phyloP scores from a whole-genome alignment of 106 monocot genomes.

The Narthecium ossifragum region DNA sequence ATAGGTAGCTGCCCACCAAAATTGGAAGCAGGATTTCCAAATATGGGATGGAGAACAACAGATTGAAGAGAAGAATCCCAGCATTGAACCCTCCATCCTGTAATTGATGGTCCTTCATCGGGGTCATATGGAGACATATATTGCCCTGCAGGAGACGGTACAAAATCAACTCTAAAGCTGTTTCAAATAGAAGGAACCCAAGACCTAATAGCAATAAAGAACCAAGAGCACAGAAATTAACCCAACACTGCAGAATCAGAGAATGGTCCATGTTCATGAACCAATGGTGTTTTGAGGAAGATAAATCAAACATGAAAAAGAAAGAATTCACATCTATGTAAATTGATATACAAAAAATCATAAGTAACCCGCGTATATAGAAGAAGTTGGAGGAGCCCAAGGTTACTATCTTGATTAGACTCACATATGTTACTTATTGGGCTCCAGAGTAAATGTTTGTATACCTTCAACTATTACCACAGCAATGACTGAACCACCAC shows the following conservation, averaged over 20 bases:
- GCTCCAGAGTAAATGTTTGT: background rate
- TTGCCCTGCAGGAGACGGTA: constrained; percentile 45
- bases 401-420: no score
- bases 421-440: no score
- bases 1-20: constrained; percentile 92
- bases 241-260: no score
- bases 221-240: no score
- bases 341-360: no score
- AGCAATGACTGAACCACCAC: constrained; percentile 87
- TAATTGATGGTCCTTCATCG: constrained; percentile 98
- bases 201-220: background rate
- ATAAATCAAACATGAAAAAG: no score
- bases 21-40: constrained; percentile 85
- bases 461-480: constrained; percentile 99
- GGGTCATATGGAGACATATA: constrained; percentile 99
- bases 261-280: no score
- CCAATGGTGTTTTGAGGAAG: no score
- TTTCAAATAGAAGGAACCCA: no score
- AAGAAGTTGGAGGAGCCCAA: no score
- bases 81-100: constrained; percentile 97
- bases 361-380: no score
- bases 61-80: constrained; percentile 98
- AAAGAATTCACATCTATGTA: no score
- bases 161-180: background rate
- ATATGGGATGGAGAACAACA: constrained; percentile 98